Base-by-base conservation (phyloP, 352 stramenopile species). In the Globisporangium echinulatum region DNA sequence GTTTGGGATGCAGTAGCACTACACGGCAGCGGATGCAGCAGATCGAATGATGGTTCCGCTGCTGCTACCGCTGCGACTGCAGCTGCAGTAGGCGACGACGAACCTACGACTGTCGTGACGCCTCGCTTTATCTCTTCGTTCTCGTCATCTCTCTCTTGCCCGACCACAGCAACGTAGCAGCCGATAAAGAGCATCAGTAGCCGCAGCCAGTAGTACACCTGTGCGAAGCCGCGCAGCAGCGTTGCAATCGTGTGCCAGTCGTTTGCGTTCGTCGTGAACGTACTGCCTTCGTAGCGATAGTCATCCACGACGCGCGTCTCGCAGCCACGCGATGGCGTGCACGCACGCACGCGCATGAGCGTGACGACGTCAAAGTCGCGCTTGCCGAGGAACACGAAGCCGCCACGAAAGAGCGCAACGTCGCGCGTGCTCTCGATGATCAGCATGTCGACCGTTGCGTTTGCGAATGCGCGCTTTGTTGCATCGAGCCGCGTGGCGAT, bases 271-370 rank as follows among this genome's bases (percentile, higher is more conserved):
- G 42, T 48, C 11, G 33, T 48, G 50, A 57, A 46, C 39, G 40
- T 63, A 40, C 57, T 50, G 33, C 57, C 57, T 52, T 63, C 57
- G 42, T 57, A 63, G 39, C 56, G 56, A 25, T 62, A 62, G 33
- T 56, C 56, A 15, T 62, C 56, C 5, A 62, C 7, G 36, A 61
- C 4, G 3, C 10, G 3, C 2, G 56, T 61, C 13, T 42, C 38
- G 5, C 56, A 62, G 6, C 33, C 14, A 1, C 38, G 39, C 36
- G 14, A 5, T 4, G 9, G 4, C 13, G 39, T 36, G 58, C 58
- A 63, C 1, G 37, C 9, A 5, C 52, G 58, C 5, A 58, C 42
- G 49, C 58, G 58, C 5, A 63, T 39, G 49, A 63, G 4, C 43
- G 58, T 63, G 25, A 63, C 25, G 42, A 63, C 17, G 58, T 63